A percentile compares a stretch with the other conserved stretches of the same genome.
These are phyloP conservation scores for Russula sp. DNA, from an alignment of 768 basidiomycete species.

Conservation along the genomic window DNA sequence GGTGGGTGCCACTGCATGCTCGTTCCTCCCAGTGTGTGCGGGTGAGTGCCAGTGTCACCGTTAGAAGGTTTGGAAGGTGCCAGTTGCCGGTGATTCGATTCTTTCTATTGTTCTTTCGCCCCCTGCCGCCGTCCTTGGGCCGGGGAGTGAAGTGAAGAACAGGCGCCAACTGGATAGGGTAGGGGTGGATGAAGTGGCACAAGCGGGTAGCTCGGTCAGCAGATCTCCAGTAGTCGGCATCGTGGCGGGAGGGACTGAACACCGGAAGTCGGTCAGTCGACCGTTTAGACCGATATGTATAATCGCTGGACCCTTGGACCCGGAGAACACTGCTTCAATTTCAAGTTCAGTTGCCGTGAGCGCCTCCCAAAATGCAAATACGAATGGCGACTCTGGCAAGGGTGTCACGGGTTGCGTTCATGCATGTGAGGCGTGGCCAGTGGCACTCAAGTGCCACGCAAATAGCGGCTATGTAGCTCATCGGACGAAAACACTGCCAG, in stretches of 20 bases:
- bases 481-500: too few species aligned
- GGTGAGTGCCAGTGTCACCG: too few species aligned
- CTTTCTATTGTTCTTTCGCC: background rate
- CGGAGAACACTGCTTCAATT: background rate
- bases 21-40: background rate
- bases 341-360: too few species aligned
- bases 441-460: background rate
- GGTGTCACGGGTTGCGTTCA: too few species aligned
- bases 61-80: constrained; percentile 3
- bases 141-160: background rate
- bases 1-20: background rate
- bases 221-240: background rate
- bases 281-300: background rate
- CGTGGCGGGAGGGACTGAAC: too few species aligned
- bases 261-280: background rate
- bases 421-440: background rate
- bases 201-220: background rate
- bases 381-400: too few species aligned
- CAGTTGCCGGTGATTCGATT: background rate
- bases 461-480: background rate
- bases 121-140: background rate
- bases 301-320: background rate
- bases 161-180: background rate
- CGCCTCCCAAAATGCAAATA: too few species aligned
- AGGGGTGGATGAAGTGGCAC: background rate